Base-by-base conservation (phyloP, 75 land plant species). In the Adiantum capillusveneris region DNA sequence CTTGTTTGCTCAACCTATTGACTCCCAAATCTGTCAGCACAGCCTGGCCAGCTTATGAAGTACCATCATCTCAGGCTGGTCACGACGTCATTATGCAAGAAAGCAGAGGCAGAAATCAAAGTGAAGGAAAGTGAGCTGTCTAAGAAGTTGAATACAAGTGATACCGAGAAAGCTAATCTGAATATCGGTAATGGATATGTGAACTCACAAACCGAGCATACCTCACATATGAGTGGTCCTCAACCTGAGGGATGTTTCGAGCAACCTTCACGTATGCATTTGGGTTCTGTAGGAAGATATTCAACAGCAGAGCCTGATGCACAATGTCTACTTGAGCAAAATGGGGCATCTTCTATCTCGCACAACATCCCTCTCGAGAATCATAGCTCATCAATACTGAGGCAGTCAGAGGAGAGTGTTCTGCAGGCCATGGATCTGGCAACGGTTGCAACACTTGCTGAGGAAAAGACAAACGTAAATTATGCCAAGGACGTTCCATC, bases 151-250 rank as follows among this genome's bases (percentile, higher is more conserved):
- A 13, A 24, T 11, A 21, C 24, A 24, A 9, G 17, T 42, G 62
- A 58, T 34, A 34, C 37, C 3, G 9, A 9, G 9, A 5, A 3
- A 26, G 28, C 26, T 29, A 39, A 26, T 44, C 31, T 19, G 16
- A 49, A 22, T 29, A 24, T 24, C 19, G 28, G 31, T 28, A 46
- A 11, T 24, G 50, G 29, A 58, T 81, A 56, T 84, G 79, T 16
- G 84, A 91, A 30, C 64, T 90, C 16, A 88, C 87, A 25, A 93
- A 93, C n/a, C n/a, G n/a, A n/a, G n/a, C n/a, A n/a, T n/a, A n/a
- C n/a, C n/a, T n/a, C n/a, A n/a, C n/a, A n/a, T n/a, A n/a, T n/a
- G n/a, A n/a, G n/a, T n/a, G n/a, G n/a, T n/a, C n/a, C n/a, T n/a
- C n/a, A n/a, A n/a, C n/a, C n/a, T n/a, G n/a, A n/a, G n/a, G n/a